Evolutionary conservation across 1,139 yeast genomes (phyloP).

Genomic region (Taiozyma sp.): DNA sequence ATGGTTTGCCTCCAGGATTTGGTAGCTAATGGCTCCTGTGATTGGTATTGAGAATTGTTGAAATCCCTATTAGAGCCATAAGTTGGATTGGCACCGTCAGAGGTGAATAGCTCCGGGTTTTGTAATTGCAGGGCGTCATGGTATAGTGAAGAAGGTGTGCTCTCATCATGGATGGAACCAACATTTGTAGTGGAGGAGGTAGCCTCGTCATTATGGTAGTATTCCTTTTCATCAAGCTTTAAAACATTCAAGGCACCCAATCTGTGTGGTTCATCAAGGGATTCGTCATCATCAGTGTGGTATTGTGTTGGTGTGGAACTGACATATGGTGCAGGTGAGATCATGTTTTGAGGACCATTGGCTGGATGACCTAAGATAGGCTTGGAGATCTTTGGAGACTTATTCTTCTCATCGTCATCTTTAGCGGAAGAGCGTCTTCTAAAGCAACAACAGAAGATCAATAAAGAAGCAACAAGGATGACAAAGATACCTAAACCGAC

Average conservation of each 20-base stretch:
- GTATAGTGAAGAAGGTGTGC: conserved; percentile 22
- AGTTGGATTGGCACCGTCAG: conserved; percentile 9
- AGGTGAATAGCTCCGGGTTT: conserved; percentile 26
- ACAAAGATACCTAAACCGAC: conserved; percentile 69
- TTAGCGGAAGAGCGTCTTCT: conserved; percentile 35
- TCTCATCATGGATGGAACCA: conserved; percentile 16
- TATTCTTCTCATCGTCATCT: conserved; percentile 28
- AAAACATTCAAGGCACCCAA: conserved; percentile 46
- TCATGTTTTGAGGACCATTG: conserved; percentile 33
- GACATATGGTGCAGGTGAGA: conserved; percentile 29
- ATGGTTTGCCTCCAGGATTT: conserved; percentile 73
- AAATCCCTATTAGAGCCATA: conserved; percentile 2
- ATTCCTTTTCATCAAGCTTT: conserved; percentile 41
- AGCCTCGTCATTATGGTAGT: conserved; percentile 24
- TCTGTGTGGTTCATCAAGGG: conserved; percentile 33
- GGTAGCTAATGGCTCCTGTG: conserved; percentile 29
- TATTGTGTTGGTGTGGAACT: conserved; percentile 25
- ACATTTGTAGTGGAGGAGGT: conserved; percentile 33
- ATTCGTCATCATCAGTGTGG: conserved; percentile 29
- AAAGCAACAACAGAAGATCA: conserved; percentile 56
- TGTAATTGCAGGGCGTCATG: conserved; percentile 28
- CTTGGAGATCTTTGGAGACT: conserved; percentile 29
- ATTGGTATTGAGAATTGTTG: not conserved
- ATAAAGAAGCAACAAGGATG: conserved; percentile 39
- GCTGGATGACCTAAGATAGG: conserved; percentile 36